phyloP scores from a whole-genome alignment of 495 filamentous ascomycete species.

The Hyaloscypha hepaticicola region DNA sequence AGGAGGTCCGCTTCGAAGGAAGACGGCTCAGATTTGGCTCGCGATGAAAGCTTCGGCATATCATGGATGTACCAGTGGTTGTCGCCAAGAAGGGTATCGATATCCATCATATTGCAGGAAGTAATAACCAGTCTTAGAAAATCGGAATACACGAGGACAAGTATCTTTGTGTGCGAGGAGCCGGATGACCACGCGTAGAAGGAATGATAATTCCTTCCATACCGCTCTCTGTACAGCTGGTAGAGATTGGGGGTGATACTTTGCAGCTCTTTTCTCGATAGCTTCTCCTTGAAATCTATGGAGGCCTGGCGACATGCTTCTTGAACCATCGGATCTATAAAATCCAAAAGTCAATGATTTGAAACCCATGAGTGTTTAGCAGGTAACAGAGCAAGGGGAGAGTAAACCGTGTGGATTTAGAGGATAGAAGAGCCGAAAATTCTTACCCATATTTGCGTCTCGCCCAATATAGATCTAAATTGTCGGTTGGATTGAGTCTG shows the following conservation, averaged over 20 bases:
- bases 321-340: slow-evolving; percentile 14
- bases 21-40: slow-evolving; percentile 2
- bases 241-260: slow-evolving; percentile 16
- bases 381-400: neutral
- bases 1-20: slow-evolving; percentile 25
- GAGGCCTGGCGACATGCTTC: slow-evolving; percentile 18
- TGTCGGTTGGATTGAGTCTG: neutral
- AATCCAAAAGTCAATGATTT: neutral
- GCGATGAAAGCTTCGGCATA: slow-evolving; percentile 19
- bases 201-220: slow-evolving; percentile 25
- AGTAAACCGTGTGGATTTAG: neutral
- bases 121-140: slow-evolving; percentile 28
- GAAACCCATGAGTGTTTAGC: neutral
- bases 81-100: slow-evolving; percentile 27
- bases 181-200: slow-evolving; percentile 29
- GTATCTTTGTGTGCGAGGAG: slow-evolving; percentile 28
- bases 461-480: slow-evolving; percentile 28
- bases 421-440: neutral
- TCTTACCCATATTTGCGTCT: slow-evolving; percentile 23
- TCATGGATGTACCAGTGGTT: slow-evolving; percentile 33
- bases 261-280: slow-evolving; percentile 22
- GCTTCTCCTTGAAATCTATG: slow-evolving; percentile 19
- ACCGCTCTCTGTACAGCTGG: slow-evolving; percentile 11
- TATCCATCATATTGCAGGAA: slow-evolving; percentile 31
- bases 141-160: slow-evolving; percentile 25